Base-by-base conservation (phyloP, 2,329 filamentous ascomycete genomes). In the Aspergillus pseudotamarii region DNA sequence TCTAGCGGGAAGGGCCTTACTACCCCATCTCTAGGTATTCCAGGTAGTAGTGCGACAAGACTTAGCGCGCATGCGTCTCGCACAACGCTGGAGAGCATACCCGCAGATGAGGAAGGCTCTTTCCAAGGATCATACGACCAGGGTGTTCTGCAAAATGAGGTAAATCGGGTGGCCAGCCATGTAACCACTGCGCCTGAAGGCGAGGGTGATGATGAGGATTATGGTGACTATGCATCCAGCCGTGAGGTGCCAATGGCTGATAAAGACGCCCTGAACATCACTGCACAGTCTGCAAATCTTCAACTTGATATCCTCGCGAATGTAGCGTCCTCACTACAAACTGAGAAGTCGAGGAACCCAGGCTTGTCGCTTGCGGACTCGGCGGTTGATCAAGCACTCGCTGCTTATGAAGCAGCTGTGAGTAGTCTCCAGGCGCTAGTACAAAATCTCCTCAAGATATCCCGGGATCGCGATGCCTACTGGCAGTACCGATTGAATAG, bases 191-290 rank as follows among this genome's bases (percentile, higher is more conserved):
- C 78, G 2, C 80, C 83, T 45, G 89, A 90, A 56, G 89, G 85
- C 23, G 88, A 90, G 60, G 77, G 86, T 30, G 87, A 90, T 23
- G 87, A 89, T 23, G 91, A 96, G 56, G 91, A 94, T 30, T 91
- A 91, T 63, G 88, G 88, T 50, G 93, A 96, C 70, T 92, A 92
- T 66, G 90, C 87, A 41, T 96, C 93, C 71, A 90, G 90, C 59
- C 89, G 87, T 62, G 92, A 96, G 66, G 81, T 89, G 38, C 88
- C 87, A 36, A 86, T 90, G 1, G 88, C 89, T 38, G 94, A 88
- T 73, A 96, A 96, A 74, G 95, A 99, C 76, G 94, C 95, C 1
- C 94, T 98, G 78, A 94, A 94, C 75, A 98, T 99, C 72, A 97
- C 94, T 3, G 95, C 95, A 0, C 94, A 98, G 76, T 98, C 95